Conservation (phyloP, 192 early-diverging fungal genomes). For the Podila minutissima region DNA sequence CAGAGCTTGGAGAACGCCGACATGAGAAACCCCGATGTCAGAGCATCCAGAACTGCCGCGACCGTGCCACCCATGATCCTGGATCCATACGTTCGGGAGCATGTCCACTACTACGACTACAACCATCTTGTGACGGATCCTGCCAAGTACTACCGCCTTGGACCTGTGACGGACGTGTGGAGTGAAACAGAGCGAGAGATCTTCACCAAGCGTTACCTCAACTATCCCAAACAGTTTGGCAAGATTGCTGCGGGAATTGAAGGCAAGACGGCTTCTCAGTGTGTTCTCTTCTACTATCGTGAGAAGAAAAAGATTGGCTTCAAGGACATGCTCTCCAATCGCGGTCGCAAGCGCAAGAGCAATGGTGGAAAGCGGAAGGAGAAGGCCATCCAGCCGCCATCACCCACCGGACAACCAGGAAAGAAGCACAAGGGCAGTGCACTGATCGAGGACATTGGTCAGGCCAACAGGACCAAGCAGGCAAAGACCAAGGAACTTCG, state of each 20-base stretch:
- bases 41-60: slow-evolving; percentile 76
- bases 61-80: slow-evolving; percentile 79
- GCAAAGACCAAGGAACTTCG: slow-evolving; percentile 58
- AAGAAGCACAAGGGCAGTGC: slow-evolving; percentile 48
- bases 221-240: slow-evolving; percentile 80
- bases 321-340: slow-evolving; percentile 69
- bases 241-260: slow-evolving; percentile 72
- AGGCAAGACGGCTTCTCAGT: slow-evolving; percentile 73
- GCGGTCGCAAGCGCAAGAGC: slow-evolving; percentile 52
- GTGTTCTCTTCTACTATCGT: slow-evolving; percentile 82
- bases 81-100: slow-evolving; percentile 62
- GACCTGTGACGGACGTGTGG: slow-evolving; percentile 69
- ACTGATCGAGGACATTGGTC: slow-evolving; percentile 63
- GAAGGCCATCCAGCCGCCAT: slow-evolving; percentile 52
- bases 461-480: slow-evolving; percentile 57
- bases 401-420: slow-evolving; percentile 44
- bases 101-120: slow-evolving; percentile 66
- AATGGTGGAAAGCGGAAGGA: slow-evolving; percentile 55
- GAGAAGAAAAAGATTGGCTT: slow-evolving; percentile 79
- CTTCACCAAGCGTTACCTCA: slow-evolving; percentile 73
- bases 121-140: slow-evolving; percentile 70
- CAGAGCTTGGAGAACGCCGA: slow-evolving; percentile 75
- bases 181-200: slow-evolving; percentile 69
- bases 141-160: slow-evolving; percentile 67
- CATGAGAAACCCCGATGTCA: slow-evolving; percentile 75